Evolutionary conservation across 192 early-diverging fungal species (phyloP), one percentile per base, ranked within the genome.

Genomic region (Phycomyces blakesleeanus): DNA sequence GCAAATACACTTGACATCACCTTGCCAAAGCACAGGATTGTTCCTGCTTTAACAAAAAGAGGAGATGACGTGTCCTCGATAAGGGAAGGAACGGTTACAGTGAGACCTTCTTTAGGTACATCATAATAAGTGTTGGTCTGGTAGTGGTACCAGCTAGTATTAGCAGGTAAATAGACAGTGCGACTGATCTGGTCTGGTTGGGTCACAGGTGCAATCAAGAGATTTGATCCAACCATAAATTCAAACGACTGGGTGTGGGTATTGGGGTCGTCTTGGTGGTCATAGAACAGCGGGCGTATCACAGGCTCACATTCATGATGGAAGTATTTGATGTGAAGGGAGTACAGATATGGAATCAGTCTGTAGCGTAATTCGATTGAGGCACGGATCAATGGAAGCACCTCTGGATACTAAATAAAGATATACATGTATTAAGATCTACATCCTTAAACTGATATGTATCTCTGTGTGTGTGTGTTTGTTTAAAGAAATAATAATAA

Each of bases 341-440:
- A 68, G 65, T 86, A 86, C 0, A 86, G 52, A 62, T 86, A 83
- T 3, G 85, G 85, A 34, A 86, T 67, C 20, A 83, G 51, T 21
- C 68, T 68, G 72, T 86, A 85, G 7, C 85, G 62, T 5, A 80
- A 71, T 12, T 76, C 66, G 1, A 86, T 73, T 11, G 81, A 76
- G 9, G 75, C 72, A 26, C 81, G 70, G 18, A 86, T 81, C 11
- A 72, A 76, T 11, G 72, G 74, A 11, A 84, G 20, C 5, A 77
- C 63, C 64, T 83, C 61, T 20, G 66, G 54, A 40, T 61, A 76
- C 68, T 67, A 44, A 4, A 26, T 40, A 56, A 34, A 20, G 21
- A 38, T 18, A n/a, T 12, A 59, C 21, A 2, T 38, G 51, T 52
- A 0, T 38, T 27, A 25, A 9, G 29, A 11, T 47, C 49, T 21